Percentiles rank a stretch among this genome's conserved stretches.
These are phyloP conservation scores for Arachnomyces sp. DNA, from an alignment of 2,329 filamentous ascomycete genomes.

Conservation along the genomic window DNA sequence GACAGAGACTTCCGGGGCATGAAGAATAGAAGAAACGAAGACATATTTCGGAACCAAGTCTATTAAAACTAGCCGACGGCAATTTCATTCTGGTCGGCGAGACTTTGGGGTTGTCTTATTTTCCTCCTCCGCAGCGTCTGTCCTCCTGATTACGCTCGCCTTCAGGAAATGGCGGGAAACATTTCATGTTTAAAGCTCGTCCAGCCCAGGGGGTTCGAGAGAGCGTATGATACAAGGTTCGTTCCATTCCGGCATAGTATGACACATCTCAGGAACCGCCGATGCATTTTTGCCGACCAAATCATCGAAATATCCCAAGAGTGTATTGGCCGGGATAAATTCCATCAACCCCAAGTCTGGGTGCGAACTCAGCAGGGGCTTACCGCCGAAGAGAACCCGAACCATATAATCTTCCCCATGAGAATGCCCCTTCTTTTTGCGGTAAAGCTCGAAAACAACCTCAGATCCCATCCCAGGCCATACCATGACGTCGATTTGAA, in stretches of 20 bases:
- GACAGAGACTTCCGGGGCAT: no score
- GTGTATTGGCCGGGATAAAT: conserved; percentile 57
- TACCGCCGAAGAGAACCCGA: conserved; percentile 63
- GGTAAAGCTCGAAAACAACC: conserved; percentile 67
- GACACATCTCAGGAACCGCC: conserved; percentile 34
- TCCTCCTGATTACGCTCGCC: no score
- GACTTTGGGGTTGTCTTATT: no score
- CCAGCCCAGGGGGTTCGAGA: no score
- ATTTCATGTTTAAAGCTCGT: no score
- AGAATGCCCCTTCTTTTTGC: conserved; percentile 28
- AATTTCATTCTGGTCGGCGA: no score
- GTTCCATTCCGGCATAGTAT: not conserved
- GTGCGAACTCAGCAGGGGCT: conserved; percentile 57
- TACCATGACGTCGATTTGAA: conserved; percentile 68
- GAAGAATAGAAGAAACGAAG: no score
- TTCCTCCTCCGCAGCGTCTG: no score
- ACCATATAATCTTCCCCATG: conserved; percentile 41
- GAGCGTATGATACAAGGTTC: no score
- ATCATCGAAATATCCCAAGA: conserved; percentile 64
- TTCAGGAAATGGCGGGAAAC: no score
- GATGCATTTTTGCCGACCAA: conserved; percentile 50
- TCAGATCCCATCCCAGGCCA: conserved; percentile 80
- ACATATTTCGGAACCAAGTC: no score
- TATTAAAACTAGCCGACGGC: no score
- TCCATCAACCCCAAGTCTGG: conserved; percentile 60